Conservation (phyloP, 2,329 filamentous ascomycete genomes). For the Epichloe gansuensis region DNA sequence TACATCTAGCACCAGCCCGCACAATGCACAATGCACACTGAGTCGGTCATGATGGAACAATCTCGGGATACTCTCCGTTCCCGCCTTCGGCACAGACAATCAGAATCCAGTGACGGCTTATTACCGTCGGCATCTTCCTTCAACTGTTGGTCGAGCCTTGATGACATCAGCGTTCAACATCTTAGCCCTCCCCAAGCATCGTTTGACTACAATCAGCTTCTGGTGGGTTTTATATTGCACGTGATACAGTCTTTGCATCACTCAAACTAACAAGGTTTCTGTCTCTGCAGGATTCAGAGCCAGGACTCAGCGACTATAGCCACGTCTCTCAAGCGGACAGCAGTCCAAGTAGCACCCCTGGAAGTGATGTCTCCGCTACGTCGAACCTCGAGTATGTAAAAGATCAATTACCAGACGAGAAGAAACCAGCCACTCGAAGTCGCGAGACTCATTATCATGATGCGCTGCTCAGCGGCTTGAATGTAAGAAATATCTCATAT, state of each 20-base stretch:
- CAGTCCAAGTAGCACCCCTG: slow-evolving; percentile 6
- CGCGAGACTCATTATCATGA: slow-evolving; percentile 42
- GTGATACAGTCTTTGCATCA: no score
- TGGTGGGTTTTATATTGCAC: neutral
- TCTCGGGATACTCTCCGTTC: neutral
- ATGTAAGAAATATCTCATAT: slow-evolving; percentile 22
- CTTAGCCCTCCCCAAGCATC: neutral
- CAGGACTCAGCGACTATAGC: neutral
- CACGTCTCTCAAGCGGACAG: neutral
- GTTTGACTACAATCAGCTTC: neutral
- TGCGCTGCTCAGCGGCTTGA: slow-evolving; percentile 35
- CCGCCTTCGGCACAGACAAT: neutral
- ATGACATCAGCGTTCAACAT: neutral
- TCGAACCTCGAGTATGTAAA: neutral
- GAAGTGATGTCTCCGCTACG: neutral
- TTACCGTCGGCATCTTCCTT: neutral
- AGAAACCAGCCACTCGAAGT: slow-evolving; percentile 18
- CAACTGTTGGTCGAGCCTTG: neutral
- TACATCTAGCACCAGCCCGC: neutral
- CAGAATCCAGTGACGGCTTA: neutral
- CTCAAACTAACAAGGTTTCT: no score
- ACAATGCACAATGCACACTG: neutral
- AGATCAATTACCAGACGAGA: neutral
- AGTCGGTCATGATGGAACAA: neutral
- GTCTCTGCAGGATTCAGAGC: neutral